Percentiles rank a stretch among this genome's conserved stretches.
Evolutionary conservation across 495 filamentous ascomycete species (phyloP).

Genomic region (Aspergillus sclerotiicarbonarius): DNA sequence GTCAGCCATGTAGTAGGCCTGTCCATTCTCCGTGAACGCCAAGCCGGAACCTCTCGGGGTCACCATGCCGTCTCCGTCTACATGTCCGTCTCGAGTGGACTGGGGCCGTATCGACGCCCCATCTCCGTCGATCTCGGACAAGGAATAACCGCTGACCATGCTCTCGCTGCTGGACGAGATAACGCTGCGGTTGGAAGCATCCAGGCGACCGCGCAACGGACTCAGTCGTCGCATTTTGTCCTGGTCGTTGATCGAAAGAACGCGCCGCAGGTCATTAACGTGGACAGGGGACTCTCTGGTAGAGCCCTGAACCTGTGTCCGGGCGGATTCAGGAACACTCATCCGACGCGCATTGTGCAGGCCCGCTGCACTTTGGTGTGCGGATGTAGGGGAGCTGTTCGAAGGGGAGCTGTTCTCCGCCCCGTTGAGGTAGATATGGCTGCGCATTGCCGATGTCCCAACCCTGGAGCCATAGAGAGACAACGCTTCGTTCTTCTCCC

Average conservation of each 20-base stretch:
- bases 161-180: conserved; percentile 47
- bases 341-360: conserved; percentile 33
- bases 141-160: conserved; percentile 42
- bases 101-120: conserved; percentile 27
- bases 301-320: conserved; percentile 52
- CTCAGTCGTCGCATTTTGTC: conserved; percentile 35
- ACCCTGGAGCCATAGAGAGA: conserved; percentile 71
- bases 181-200: conserved; percentile 36
- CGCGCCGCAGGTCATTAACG: conserved; percentile 82
- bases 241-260: conserved; percentile 54
- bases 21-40: not conserved
- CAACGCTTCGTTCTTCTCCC: conserved; percentile 60
- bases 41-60: conserved; percentile 34
- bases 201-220: conserved; percentile 37
- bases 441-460: conserved; percentile 58
- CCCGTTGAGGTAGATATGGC: conserved; percentile 58
- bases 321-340: conserved; percentile 49
- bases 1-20: conserved; percentile 8
- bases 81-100: conserved; percentile 24
- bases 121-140: conserved; percentile 38
- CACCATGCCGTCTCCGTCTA: conserved; percentile 30
- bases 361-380: conserved; percentile 27
- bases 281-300: conserved; percentile 68
- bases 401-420: conserved; percentile 33
- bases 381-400: conserved; percentile 23